These are phyloP conservation scores for Asterophora lycoperdoides DNA, from an alignment of 768 basidiomycete species.

Conservation along the genomic window DNA sequence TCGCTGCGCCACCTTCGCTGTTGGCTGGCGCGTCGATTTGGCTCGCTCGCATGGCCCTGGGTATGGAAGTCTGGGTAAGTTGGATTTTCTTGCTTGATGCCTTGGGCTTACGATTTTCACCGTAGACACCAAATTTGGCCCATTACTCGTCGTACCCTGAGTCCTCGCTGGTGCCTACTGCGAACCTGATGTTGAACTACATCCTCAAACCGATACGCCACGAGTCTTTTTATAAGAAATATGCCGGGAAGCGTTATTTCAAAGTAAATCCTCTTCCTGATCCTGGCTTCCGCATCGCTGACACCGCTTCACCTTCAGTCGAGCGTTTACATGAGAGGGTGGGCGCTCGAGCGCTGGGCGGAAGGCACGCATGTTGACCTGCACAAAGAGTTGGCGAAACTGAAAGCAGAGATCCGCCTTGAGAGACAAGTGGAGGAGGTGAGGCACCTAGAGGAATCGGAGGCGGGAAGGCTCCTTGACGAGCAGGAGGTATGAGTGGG, in stretches of 20 bases:
- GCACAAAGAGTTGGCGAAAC: slow-evolving; percentile 48
- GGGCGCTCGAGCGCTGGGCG: slow-evolving; percentile 77
- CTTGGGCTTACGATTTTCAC: background rate
- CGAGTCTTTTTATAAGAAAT: slow-evolving; percentile 91
- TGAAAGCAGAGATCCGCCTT: slow-evolving; percentile 55
- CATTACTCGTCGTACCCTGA: slow-evolving; percentile 95
- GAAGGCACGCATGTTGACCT: slow-evolving; percentile 60
- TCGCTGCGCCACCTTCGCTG: slow-evolving; percentile 78
- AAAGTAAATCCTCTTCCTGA: slow-evolving; percentile 51
- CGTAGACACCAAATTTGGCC: slow-evolving; percentile 74
- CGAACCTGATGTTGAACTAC: slow-evolving; percentile 91
- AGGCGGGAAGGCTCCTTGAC: slow-evolving; percentile 7
- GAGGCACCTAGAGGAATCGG: slow-evolving; percentile 13
- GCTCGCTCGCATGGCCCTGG: slow-evolving; percentile 81
- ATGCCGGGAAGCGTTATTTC: slow-evolving; percentile 82
- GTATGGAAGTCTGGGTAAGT: slow-evolving; percentile 84
- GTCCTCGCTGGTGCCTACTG: slow-evolving; percentile 77
- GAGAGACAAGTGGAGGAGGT: slow-evolving; percentile 31
- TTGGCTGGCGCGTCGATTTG: slow-evolving; percentile 89
- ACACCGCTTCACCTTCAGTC: slow-evolving; percentile 42
- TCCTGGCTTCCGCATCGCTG: background rate
- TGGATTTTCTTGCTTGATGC: background rate
- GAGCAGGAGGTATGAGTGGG: slow-evolving; percentile 12
- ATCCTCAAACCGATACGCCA: slow-evolving; percentile 76
- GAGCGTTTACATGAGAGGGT: slow-evolving; percentile 76